Conservation (phyloP, 2,329 filamentous ascomycete genomes). For the Clonostachys solani region DNA sequence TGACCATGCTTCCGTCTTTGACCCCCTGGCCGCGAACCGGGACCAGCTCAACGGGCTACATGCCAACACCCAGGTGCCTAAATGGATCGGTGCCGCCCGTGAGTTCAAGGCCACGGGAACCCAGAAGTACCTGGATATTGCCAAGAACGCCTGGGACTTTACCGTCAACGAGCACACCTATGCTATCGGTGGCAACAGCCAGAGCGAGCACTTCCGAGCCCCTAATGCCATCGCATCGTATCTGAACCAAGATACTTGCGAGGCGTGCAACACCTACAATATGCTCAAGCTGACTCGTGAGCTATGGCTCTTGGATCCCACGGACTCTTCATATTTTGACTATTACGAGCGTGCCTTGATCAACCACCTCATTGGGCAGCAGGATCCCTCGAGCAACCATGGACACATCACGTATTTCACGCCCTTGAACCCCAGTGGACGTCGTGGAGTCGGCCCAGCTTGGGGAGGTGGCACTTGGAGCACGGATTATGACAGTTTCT, state of each 20-base stretch:
- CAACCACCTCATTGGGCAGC: constrained; percentile 46
- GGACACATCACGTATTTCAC: constrained; percentile 51
- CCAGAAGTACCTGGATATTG: constrained; percentile 39
- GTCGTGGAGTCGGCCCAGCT: constrained; percentile 42
- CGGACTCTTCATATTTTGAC: constrained; percentile 39
- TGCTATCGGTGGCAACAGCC: constrained; percentile 49
- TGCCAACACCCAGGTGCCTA: constrained; percentile 49
- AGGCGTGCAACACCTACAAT: constrained; percentile 51
- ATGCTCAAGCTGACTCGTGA: constrained; percentile 52
- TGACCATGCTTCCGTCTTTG: constrained; percentile 41
- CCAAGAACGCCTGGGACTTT: constrained; percentile 42
- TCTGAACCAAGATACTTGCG: constrained; percentile 39
- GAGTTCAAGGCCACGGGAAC: constrained; percentile 44
- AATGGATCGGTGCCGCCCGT: constrained; percentile 45
- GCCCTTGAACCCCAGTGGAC: constrained; percentile 39
- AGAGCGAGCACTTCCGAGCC: constrained; percentile 44
- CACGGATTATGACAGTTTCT: constrained; percentile 47
- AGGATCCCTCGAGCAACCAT: constrained; percentile 35
- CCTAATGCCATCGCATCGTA: constrained; percentile 39
- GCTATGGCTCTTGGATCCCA: constrained; percentile 38
- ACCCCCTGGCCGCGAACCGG: constrained; percentile 37
- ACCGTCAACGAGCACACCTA: constrained; percentile 42
- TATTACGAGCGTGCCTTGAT: constrained; percentile 46
- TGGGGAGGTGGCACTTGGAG: constrained; percentile 51
- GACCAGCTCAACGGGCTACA: constrained; percentile 42